Base-by-base conservation (phyloP, 2,329 filamentous ascomycete species). In the Fusarium luffae region DNA sequence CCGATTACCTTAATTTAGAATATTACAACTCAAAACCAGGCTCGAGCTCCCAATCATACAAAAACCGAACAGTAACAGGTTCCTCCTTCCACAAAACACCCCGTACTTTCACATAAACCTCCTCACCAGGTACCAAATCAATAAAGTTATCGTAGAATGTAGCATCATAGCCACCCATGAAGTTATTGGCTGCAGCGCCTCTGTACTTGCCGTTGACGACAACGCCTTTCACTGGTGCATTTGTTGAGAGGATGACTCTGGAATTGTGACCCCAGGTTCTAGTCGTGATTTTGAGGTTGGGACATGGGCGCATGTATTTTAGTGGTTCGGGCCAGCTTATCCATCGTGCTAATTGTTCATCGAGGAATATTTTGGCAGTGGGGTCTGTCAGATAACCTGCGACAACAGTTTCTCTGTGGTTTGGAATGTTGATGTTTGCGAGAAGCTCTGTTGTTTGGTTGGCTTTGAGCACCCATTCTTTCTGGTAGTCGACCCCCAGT, bases 401-500 rank as follows among this genome's bases (percentile, higher is more conserved):
- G 9, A 63, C 4, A 2, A 49, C 61, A 0, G 61, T 58, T 7
- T 28, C 30, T 4, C 44, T 21, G 1, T 16, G 37, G 1, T 23
- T 41, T 0, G 59, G 50, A 7, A 63, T 63, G 0, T 63, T 19
- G 1, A 63, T 1, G 0, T 19, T 14, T 0, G 25, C 7, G 0
- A 63, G 0, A 3, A 63, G 50, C 1, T 63, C 59, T 0, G 37
- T 63, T 1, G 61, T 49, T 2, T 37, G 50, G 3, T 63, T 63
- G 0, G 4, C 19, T 11, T 63, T 49, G 0, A 63, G 5, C 0
- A 13, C 5, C 10, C 13, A 37, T 11, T 63, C 43, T 8, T 49
- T 14, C 1, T 5, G 23, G 0, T 14, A 10, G 0, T 7, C 1
- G 0, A 0, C 4, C 0, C 4, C 2, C 43, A 27, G n/a, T 5